phyloP scores from a whole-genome alignment of 805 yeast species.

The Teunomyces atbi region DNA sequence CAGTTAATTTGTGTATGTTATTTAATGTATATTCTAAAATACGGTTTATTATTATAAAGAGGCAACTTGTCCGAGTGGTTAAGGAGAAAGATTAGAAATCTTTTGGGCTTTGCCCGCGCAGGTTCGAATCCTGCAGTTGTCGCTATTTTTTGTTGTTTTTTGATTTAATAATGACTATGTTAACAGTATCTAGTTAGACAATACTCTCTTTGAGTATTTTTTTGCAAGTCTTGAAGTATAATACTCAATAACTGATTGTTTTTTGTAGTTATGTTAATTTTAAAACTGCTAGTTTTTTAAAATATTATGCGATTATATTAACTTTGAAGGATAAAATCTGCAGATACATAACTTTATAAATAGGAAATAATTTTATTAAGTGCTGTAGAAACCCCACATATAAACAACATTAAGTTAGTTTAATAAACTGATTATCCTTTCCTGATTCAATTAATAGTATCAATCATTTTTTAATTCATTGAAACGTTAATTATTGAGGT shows the following conservation, averaged over 20 bases:
- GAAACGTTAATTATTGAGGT: background rate
- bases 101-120: conserved; percentile 64
- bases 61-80: conserved; percentile 60
- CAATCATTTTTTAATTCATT: background rate
- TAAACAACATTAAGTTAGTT: no score
- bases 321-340: no score
- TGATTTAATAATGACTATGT: background rate
- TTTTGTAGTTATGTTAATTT: no score
- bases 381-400: no score
- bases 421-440: no score
- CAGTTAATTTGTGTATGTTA: background rate
- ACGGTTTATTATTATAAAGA: background rate
- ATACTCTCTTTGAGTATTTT: background rate
- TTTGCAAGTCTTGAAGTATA: background rate
- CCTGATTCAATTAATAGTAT: no score
- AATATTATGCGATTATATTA: no score
- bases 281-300: no score
- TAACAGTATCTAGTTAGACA: background rate
- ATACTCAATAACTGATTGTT: no score
- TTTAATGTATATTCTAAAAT: background rate
- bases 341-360: no score
- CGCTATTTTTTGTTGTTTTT: conserved; percentile 42
- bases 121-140: conserved; percentile 63
- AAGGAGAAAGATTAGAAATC: conserved; percentile 59
- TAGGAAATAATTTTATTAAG: no score